Base-by-base conservation (phyloP, 2,329 filamentous ascomycete species). In the Colletotrichum phormii region DNA sequence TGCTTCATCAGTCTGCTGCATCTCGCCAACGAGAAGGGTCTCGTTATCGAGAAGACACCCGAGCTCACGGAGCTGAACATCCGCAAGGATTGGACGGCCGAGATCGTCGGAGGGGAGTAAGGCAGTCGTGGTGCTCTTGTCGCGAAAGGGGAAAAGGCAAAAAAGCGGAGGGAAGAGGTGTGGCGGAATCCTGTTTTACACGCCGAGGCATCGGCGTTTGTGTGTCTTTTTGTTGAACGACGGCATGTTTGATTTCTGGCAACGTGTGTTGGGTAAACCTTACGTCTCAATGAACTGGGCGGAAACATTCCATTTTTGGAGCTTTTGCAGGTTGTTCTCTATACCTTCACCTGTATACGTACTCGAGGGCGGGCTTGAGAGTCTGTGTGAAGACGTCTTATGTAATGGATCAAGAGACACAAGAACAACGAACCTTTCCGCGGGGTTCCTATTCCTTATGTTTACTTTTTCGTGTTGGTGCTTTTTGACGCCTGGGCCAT, bases 1-100 rank as follows among this genome's bases (percentile, higher is more conserved):
- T 97, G 97, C 81, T 99, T 98, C 84, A 99, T 99, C 79, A 97
- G 94, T 78, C 84, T 98, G 71, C 85, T 98, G 75, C 95, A 98
- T 83, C 81, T 98, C 78, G 95, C 95, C 72, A 98, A 98, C 83
- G 95, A 98, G 80, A 96, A 97, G 84, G 95, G 95, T 0, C 86
- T 98, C 51, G 87, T 93, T 29, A 93, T 98, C 74, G 89, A 93
- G 76, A 90, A 90, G 77, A 88, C 88, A 12, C 83, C 86, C 54
- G 89, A 87, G 60, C 82, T 92, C 67, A 85, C 84, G 64, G 90
- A 92, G 78, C 82, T 92, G 73, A 85, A 87, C 61, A 92, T 92
- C 73, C 85, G 86, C 73, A 91, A 88, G 81, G 90, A 92, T 77
- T 90, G 86, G 85, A 88, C 86, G 7, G 90, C 90, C 0, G 89